phyloP scores from a whole-genome alignment of 1,284 basidiomycete genomes.

The Apiotrichum brassicae region DNA sequence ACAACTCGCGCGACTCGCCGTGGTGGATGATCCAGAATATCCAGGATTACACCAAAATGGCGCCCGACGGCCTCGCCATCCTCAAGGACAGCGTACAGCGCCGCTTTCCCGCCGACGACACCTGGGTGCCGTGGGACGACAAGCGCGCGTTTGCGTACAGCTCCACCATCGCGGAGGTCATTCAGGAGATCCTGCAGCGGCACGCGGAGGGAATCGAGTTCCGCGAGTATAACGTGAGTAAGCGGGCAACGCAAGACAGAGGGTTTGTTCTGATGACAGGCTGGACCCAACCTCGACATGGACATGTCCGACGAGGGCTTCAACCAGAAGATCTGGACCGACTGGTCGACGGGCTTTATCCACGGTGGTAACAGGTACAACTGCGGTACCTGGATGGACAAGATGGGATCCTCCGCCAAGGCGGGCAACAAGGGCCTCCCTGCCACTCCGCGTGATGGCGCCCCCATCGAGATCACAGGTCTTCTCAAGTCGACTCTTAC shows the following conservation, averaged over 20 bases:
- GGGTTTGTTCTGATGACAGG: conserved; percentile 48
- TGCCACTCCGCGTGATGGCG: conserved; percentile 90
- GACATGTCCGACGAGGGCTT: conserved; percentile 91
- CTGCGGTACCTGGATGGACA: conserved; percentile 84
- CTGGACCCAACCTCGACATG: conserved; percentile 88
- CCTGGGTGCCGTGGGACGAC: conserved; percentile 90
- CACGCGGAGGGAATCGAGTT: conserved; percentile 91
- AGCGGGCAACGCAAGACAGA: background rate
- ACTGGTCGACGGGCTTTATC: conserved; percentile 89
- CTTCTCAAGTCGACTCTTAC: conserved; percentile 84
- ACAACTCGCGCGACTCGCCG: conserved; percentile 44
- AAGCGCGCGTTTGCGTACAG: conserved; percentile 71
- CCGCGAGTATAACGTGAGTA: conserved; percentile 71
- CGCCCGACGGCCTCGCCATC: conserved; percentile 75
- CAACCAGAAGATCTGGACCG: conserved; percentile 85
- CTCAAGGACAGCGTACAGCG: conserved; percentile 76
- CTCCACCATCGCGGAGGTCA: conserved; percentile 79
- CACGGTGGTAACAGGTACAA: conserved; percentile 73
- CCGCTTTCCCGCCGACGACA: conserved; percentile 87
- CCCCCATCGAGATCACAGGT: conserved; percentile 92
- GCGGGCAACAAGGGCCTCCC: conserved; percentile 92
- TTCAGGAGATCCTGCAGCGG: conserved; percentile 92
- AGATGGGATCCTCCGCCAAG: conserved; percentile 85
- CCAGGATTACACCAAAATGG: conserved; percentile 82
- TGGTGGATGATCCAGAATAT: conserved; percentile 98